Base-by-base conservation (phyloP, 1,284 basidiomycete species). In the Megacollybia platyphylla region DNA sequence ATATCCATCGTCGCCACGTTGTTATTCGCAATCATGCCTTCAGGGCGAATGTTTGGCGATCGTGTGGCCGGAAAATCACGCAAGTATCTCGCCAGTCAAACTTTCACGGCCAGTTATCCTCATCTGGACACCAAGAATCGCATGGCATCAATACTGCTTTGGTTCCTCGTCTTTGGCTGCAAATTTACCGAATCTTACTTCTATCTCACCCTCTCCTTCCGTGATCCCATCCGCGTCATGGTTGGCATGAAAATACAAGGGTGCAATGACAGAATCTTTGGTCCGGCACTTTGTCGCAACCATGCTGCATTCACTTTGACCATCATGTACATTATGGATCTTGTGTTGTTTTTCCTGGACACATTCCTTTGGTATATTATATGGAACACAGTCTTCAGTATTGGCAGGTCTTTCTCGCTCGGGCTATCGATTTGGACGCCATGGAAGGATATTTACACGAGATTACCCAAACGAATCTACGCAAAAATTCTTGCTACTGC, bases 291-390 rank as follows among this genome's bases (percentile, higher is more conserved):
- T 9, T 96, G 92, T 62, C 65, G 68, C 40, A 89, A 96, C 57
- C 92, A 97, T 51, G 87, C 90, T 1, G 83, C 83, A 5, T 96
- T 96, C 63, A 87, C 92, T 9, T 66, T 97, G 50, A 75, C 92
- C 45, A 86, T 94, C 67, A 97, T 96, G 92, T 96, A 90, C 59
- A 64, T 92, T 63, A 94, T 96, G 91, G 91, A 96, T 58, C 64
- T 96, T 34, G 79, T 85, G 39, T 73, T 96, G 41, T 97, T 90
- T 76, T 97, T 96, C 76, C 70, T 97, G 59, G 91, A 97, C 65
- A 97, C 92, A 5, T 97, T 94, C 80, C 65, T 97, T 34, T 97
- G 92, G 92, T 94, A 87, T 60, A 85, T 87, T 59, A 96, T 97
- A 55, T 97, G 92, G 92, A 93, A 93, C 62, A 93, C 90, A 7